Evolutionary conservation across 495 filamentous ascomycete species (phyloP), one percentile per base, ranked within the genome.

Genomic region (Aspergillus bridgeri): DNA sequence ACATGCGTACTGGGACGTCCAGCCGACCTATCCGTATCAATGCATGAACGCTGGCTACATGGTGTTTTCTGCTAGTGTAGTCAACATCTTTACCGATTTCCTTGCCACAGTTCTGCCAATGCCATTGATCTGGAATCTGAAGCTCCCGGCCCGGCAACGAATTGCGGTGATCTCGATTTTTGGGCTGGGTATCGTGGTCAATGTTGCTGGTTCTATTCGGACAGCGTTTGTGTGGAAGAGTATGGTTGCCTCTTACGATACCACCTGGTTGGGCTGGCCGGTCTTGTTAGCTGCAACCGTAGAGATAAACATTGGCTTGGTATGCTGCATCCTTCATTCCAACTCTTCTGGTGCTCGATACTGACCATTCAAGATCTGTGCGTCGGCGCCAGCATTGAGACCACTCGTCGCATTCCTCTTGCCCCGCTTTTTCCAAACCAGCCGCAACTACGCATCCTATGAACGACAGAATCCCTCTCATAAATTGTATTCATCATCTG

Each of bases 61-160:
- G 52, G 74, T 85, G 18, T 75, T 86, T 42, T 72, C 74, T 3
- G 78, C 73, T 11, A 83, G 82, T 51, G 71, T 84, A 22, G 75
- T 86, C 63, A 86, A 88, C 61, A 82, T 81, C 21, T 60, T 81
- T 33, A 83, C 82, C 18, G 86, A 88, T 59, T 77, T 87, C 48
- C 48, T 82, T 2, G 75, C 77, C 20, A 82, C 85, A 0, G 62
- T 82, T 9, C 60, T 88, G 1, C 86, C 86, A 0, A 83, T 88
- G 59, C 79, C 81, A n/a, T 72, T 83, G 38, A 76, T 84, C 29
- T 76, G 79, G 73, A 72, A 76, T 11, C 65, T 88, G 21, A 75
- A 82, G 42, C 70, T 88, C 52, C 80, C 83, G 23, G 42, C 68
- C 18, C 76, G 72, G 25, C 83, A 86, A 55, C 74, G 79, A n/a